Evolutionary conservation across 345 rosid genomes (phyloP).

Genomic region (Fremontodendron californicum): DNA sequence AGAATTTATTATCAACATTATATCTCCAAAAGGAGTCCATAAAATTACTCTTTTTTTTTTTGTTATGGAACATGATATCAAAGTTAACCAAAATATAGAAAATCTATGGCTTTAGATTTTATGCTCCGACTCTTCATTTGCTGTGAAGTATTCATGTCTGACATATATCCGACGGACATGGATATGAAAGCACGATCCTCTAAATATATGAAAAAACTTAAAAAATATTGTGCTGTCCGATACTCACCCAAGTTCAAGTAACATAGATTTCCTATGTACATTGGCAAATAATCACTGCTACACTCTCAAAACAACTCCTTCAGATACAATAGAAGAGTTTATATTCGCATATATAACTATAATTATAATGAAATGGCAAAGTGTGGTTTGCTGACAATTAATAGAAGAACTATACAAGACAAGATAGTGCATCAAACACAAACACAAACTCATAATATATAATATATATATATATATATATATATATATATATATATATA

Average conservation of each 20-base stretch:
- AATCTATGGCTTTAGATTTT: background rate
- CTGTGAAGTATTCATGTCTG: no score
- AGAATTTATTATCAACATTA: background rate
- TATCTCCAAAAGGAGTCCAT: background rate
- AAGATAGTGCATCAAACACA: background rate
- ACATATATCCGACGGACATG: no score
- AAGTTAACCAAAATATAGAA: background rate
- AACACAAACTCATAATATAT: background rate
- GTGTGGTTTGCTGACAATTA: background rate
- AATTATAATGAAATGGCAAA: background rate
- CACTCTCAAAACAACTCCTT: background rate
- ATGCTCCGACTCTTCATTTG: no score
- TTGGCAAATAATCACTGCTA: background rate
- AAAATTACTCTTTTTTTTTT: background rate
- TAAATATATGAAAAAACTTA: no score
- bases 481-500: no score
- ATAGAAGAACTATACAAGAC: background rate
- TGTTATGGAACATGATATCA: background rate
- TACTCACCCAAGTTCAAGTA: no score
- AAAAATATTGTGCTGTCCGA: no score
- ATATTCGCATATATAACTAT: background rate
- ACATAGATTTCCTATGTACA: background rate
- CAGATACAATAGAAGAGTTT: background rate
- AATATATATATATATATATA: no score
- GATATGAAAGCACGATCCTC: no score